These are phyloP conservation scores for Blastobotrys aristatus DNA, from an alignment of 1,139 yeast genomes.

Conservation along the genomic window DNA sequence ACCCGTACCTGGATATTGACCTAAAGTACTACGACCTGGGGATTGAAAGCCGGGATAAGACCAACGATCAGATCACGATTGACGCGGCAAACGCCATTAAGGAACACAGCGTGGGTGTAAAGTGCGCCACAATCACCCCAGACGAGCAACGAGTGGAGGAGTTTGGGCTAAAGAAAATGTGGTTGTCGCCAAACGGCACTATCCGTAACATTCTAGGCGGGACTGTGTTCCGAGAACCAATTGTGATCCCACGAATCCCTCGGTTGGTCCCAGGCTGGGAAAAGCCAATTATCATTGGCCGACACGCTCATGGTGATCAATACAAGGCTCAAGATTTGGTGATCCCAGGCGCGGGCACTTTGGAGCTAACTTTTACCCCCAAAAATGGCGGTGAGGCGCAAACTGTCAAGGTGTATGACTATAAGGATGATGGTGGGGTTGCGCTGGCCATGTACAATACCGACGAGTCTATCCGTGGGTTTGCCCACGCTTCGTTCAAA, in stretches of 20 bases:
- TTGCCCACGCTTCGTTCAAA: slow-evolving; percentile 89
- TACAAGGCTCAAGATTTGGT: slow-evolving; percentile 87
- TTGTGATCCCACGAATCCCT: slow-evolving; percentile 84
- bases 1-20: slow-evolving; percentile 81
- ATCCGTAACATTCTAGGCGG: slow-evolving; percentile 93
- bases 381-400: slow-evolving; percentile 53
- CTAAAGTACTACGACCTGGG: slow-evolving; percentile 90
- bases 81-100: slow-evolving; percentile 90
- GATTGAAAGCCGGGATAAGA: slow-evolving; percentile 76
- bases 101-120: slow-evolving; percentile 86
- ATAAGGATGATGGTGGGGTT: slow-evolving; percentile 70
- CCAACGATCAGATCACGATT: slow-evolving; percentile 79
- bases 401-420: slow-evolving; percentile 63
- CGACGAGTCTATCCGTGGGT: slow-evolving; percentile 80
- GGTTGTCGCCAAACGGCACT: slow-evolving; percentile 97
- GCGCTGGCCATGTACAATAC: slow-evolving; percentile 95
- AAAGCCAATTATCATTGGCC: slow-evolving; percentile 89
- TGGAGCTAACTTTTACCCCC: slow-evolving; percentile 77
- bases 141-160: slow-evolving; percentile 94
- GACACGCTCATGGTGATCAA: slow-evolving; percentile 97
- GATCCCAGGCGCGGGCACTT: slow-evolving; percentile 70
- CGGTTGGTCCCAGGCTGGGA: slow-evolving; percentile 91
- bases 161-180: slow-evolving; percentile 86
- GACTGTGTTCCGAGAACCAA: slow-evolving; percentile 95
- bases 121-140: slow-evolving; percentile 98